These are phyloP conservation scores for Linanthus parryae DNA, from an alignment of 148 eudicot species.

Conservation along the genomic window DNA sequence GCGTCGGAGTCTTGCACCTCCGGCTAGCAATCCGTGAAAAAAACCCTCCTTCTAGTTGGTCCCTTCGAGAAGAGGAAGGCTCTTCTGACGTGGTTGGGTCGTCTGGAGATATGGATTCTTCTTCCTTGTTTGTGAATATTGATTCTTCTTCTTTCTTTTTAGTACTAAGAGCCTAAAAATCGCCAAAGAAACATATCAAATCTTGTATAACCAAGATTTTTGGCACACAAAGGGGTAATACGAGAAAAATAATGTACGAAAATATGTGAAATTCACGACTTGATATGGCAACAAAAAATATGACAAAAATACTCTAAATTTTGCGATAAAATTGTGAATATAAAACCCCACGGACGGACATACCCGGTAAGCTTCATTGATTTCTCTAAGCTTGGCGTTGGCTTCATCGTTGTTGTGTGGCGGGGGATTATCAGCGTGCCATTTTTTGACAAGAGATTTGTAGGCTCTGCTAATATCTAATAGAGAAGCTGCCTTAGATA, in stretches of 20 bases:
- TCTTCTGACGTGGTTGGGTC: constrained; percentile 20
- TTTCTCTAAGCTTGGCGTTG: constrained; percentile 28
- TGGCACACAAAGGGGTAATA: too few species aligned
- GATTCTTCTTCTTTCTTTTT: constrained; percentile 30
- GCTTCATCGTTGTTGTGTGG: constrained; percentile 27
- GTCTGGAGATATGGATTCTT: background rate
- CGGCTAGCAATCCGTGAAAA: constrained; percentile 35
- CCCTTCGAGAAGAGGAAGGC: background rate
- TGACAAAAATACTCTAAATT: too few species aligned
- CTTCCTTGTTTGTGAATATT: constrained; percentile 3
- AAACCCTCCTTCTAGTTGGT: constrained; percentile 23
- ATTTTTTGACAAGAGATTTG: constrained; percentile 59
- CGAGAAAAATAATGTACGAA: too few species aligned
- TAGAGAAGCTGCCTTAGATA: constrained; percentile 47
- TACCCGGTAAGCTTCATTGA: constrained; percentile 50
- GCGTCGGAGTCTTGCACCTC: constrained; percentile 30
- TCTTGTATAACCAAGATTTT: too few species aligned
- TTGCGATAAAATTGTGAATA: too few species aligned
- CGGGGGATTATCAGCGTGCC: constrained; percentile 69
- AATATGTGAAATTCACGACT: too few species aligned
- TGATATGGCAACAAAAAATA: too few species aligned
- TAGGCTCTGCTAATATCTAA: constrained; percentile 66
- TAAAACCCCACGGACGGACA: too few species aligned
- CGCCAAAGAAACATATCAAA: background rate
- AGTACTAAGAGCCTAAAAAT: constrained; percentile 22